Evolutionary conservation across 1,284 basidiomycete genomes (phyloP).

Genomic region (Ustilago tritici): DNA sequence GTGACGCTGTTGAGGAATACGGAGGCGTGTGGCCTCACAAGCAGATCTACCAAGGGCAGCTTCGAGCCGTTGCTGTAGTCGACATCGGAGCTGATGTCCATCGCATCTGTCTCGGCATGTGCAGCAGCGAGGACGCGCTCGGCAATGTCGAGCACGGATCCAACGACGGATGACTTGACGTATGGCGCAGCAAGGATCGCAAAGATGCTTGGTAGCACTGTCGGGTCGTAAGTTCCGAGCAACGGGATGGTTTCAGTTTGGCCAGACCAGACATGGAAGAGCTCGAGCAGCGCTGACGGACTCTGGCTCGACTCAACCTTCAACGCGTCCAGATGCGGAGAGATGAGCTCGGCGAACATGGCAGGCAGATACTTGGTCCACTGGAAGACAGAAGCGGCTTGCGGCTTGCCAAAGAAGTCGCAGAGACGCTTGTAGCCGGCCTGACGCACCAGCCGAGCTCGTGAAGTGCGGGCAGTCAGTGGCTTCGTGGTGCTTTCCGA

Average conservation of each 20-base stretch:
- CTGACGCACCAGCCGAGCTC: conserved; percentile 76
- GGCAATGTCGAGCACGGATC: conserved; percentile 85
- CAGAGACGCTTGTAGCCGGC: conserved; percentile 86
- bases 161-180: conserved; percentile 87
- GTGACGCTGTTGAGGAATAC: conserved; percentile 81
- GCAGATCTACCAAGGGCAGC: conserved; percentile 47
- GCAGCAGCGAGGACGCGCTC: conserved; percentile 76
- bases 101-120: conserved; percentile 22
- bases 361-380: conserved; percentile 79
- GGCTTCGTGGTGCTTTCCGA: conserved; percentile 10
- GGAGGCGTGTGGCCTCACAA: conserved; percentile 83
- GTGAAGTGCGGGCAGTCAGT: conserved; percentile 38
- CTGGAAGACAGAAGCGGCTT: conserved; percentile 75
- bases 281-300: conserved; percentile 87
- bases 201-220: conserved; percentile 82
- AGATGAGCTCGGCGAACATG: conserved; percentile 81
- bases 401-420: conserved; percentile 81
- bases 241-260: conserved; percentile 75
- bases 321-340: conserved; percentile 81
- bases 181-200: conserved; percentile 83
- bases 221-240: conserved; percentile 79
- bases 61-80: conserved; percentile 23
- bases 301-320: conserved; percentile 90
- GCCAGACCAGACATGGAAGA: conserved; percentile 84
- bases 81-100: conserved; percentile 27